Base-by-base conservation (phyloP, 345 rosid species). In the Lepidium sativum region DNA sequence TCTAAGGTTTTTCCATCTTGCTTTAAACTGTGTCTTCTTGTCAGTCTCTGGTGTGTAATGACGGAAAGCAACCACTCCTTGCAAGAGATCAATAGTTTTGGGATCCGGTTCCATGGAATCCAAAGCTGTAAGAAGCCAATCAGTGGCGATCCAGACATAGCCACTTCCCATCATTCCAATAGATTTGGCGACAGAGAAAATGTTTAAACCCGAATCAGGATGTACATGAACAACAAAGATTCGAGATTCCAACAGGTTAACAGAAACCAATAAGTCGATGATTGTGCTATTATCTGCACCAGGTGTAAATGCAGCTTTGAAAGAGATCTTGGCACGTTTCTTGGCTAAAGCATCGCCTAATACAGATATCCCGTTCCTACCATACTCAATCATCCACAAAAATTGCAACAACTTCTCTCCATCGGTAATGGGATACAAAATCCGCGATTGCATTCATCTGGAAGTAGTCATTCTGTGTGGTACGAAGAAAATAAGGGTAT, bases 131-230 rank as follows among this genome's bases (percentile, higher is more conserved):
- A 87, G 80, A 70, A 92, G 97, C 96, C 98, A 92, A 78, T 89
- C 97, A 14, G 97, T 87, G 32, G 98, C 80, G 49, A 92, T 89
- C 98, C 98, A 92, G 51, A 92, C 98, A 77, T 89, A 89, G 51
- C 92, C 87, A 37, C 55, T 43, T 55, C 32, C 62, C 81, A 74
- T 84, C 98, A 92, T 92, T 11, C 83, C 82, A 59, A 86, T 86
- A 58, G 70, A 69, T 54, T 82, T 85, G 43, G 98, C 98, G 3
- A 61, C 76, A 16, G 88, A 73, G 73, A 89, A 92, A 32, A 92
- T 40, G 32, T 68, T 54, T 60, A 89, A 68, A 60, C 98, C 98
- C 0, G 96, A 71, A 74, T 89, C 98, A 34, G 97, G 96, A 78
- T 84, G 87, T 42, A 81, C 95, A 58, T 92, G 98, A 11, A 89